Conservation (phyloP, 2,329 filamentous ascomycete species). For the Nemania sp. region DNA sequence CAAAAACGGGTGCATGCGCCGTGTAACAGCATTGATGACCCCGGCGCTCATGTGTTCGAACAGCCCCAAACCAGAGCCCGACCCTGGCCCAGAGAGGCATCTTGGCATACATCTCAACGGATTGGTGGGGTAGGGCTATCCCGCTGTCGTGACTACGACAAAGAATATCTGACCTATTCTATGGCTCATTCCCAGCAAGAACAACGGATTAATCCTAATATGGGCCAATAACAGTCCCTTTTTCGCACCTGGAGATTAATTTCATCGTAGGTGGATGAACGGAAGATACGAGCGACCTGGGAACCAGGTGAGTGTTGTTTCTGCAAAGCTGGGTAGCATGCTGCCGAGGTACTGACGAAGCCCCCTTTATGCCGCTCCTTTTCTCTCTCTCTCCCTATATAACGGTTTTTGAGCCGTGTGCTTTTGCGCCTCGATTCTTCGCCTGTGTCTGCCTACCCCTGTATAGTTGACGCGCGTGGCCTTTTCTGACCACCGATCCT, state of each 20-base stretch:
- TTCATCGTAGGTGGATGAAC: constrained; percentile 12
- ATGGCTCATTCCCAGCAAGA: neutral
- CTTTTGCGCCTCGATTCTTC: neutral
- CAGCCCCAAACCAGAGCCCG: no score
- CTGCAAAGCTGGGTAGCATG: neutral
- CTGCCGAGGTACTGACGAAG: neutral
- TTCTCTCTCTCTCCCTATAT: neutral
- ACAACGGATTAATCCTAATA: neutral
- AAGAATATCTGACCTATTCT: neutral
- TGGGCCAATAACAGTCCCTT: neutral
- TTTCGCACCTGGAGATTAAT: neutral
- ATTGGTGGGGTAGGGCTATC: constrained; percentile 12
- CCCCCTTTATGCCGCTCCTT: neutral
- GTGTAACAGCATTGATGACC: no score
- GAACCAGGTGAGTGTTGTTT: constrained; percentile 11
- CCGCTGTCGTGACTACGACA: constrained; percentile 9
- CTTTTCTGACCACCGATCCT: neutral
- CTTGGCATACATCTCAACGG: neutral
- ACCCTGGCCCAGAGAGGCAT: no score
- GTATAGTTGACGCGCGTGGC: neutral
- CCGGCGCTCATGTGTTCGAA: no score
- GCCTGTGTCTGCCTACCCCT: neutral
- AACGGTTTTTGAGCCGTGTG: neutral
- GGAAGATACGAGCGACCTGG: neutral
- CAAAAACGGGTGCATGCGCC: no score